phyloP scores from a whole-genome alignment of 2,329 filamentous ascomycete genomes.

The Aspergillus carbonarius region DNA sequence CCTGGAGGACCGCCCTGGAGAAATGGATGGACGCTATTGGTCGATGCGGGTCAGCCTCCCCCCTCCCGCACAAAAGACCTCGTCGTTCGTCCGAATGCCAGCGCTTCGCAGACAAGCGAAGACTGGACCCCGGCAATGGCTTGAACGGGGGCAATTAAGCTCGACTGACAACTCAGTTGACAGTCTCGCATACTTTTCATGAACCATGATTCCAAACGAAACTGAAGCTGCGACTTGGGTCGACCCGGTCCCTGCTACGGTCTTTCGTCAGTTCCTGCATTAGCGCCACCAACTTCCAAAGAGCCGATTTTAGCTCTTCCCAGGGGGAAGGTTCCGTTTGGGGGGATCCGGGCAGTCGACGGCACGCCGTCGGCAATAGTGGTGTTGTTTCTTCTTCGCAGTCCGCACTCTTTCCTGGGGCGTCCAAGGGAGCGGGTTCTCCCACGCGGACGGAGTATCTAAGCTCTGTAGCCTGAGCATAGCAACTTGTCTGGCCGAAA shows the following conservation, averaged over 20 bases:
- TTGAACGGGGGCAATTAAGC: background rate
- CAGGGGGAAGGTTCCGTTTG: slow-evolving; percentile 9
- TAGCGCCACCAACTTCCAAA: slow-evolving; percentile 27
- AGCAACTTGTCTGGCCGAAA: background rate
- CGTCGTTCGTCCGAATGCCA: background rate
- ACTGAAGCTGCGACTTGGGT: slow-evolving; percentile 9
- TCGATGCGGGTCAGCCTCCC: background rate
- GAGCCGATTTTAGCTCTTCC: slow-evolving; percentile 15
- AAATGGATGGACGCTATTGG: background rate
- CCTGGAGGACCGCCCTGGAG: background rate
- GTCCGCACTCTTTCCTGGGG: background rate
- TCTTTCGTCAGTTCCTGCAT: slow-evolving; percentile 38
- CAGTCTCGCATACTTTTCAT: slow-evolving; percentile 2
- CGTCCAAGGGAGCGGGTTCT: background rate
- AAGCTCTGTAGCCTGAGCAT: background rate
- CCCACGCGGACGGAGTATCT: background rate
- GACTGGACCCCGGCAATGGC: background rate
- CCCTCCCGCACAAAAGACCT: slow-evolving; percentile 1
- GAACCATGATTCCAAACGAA: slow-evolving; percentile 15
- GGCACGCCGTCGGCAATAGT: slow-evolving; percentile 1
- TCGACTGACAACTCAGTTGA: slow-evolving; percentile 4
- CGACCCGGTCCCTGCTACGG: slow-evolving; percentile 8
- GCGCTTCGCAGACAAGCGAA: background rate
- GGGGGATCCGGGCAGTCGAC: background rate
- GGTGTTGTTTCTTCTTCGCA: background rate